phyloP scores from a whole-genome alignment of 129 eudicot genomes.

The Centaurea solstitialis region DNA sequence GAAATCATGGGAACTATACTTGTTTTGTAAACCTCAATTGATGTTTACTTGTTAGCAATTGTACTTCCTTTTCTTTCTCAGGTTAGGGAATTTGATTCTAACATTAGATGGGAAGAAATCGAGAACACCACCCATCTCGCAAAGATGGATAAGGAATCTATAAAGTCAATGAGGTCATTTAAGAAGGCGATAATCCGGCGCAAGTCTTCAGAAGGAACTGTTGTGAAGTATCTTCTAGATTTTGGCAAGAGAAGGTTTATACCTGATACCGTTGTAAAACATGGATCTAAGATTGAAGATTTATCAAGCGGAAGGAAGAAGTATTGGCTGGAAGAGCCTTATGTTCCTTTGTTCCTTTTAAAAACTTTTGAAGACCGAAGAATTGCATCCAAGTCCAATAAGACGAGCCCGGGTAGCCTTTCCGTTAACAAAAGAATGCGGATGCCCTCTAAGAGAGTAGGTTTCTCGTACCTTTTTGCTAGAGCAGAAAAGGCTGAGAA shows the following conservation, averaged over 20 bases:
- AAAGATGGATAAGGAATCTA: slow-evolving; percentile 66
- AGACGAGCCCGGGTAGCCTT: slow-evolving; percentile 33
- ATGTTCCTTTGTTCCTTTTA: slow-evolving; percentile 79
- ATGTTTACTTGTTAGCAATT: slow-evolving; percentile 12
- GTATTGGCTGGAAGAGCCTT: slow-evolving; percentile 88
- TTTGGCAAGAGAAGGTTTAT: slow-evolving; percentile 92
- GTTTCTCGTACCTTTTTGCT: slow-evolving; percentile 74
- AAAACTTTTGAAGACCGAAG: slow-evolving; percentile 78
- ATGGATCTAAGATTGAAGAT: slow-evolving; percentile 71
- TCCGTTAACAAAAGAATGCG: slow-evolving; percentile 28
- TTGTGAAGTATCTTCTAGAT: slow-evolving; percentile 80
- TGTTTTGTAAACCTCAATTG: background rate
- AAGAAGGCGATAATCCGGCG: slow-evolving; percentile 78
- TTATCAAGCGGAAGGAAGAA: slow-evolving; percentile 65
- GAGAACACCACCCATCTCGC: slow-evolving; percentile 54
- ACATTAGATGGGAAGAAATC: slow-evolving; percentile 85
- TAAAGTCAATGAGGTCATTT: slow-evolving; percentile 66
- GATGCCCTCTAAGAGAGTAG: slow-evolving; percentile 48
- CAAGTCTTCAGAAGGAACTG: slow-evolving; percentile 58
- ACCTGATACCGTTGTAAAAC: slow-evolving; percentile 69
- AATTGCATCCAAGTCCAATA: slow-evolving; percentile 64
- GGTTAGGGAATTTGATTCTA: slow-evolving; percentile 90
- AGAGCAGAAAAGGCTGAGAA: slow-evolving; percentile 59
- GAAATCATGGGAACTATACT: background rate
- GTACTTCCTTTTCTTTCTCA: slow-evolving; percentile 18